Evolutionary conservation across 129 eudicot species (phyloP).

Genomic region (Flaveria brownii): DNA sequence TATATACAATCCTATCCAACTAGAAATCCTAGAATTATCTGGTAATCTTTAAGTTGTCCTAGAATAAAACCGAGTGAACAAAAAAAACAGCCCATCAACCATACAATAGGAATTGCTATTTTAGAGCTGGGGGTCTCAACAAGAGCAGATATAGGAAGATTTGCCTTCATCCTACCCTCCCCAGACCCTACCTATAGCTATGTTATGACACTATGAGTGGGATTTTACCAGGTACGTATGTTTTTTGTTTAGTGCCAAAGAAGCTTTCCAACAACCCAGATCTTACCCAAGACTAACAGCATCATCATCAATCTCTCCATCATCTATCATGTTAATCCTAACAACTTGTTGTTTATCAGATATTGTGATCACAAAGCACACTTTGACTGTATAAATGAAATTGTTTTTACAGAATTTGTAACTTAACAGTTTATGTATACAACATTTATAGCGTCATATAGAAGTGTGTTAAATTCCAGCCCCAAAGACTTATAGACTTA

Average conservation of each 20-base stretch:
- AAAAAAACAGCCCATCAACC: constrained; percentile 6
- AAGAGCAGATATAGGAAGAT: too few relatives aligned
- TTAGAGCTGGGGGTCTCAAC: neutral
- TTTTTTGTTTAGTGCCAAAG: too few relatives aligned
- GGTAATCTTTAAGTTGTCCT: neutral
- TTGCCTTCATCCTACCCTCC: too few relatives aligned
- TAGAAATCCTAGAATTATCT: neutral
- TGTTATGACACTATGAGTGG: too few relatives aligned
- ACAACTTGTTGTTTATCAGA: neutral
- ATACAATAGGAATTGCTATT: neutral
- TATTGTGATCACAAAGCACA: constrained; percentile 3
- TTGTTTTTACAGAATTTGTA: neutral
- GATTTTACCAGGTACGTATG: too few relatives aligned
- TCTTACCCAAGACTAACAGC: neutral
- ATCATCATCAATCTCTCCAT: neutral
- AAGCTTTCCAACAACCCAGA: neutral
- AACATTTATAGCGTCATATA: constrained; percentile 1
- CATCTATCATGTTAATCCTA: neutral
- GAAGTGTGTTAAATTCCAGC: neutral
- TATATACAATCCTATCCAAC: too few relatives aligned
- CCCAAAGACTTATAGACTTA: neutral
- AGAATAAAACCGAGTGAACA: neutral
- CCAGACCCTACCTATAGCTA: too few relatives aligned
- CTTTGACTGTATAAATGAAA: neutral
- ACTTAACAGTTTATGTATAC: neutral